Evolutionary conservation across 495 filamentous ascomycete species (phyloP), one percentile per base, ranked within the genome.

Genomic region (Amphirosellinia nigrospora): DNA sequence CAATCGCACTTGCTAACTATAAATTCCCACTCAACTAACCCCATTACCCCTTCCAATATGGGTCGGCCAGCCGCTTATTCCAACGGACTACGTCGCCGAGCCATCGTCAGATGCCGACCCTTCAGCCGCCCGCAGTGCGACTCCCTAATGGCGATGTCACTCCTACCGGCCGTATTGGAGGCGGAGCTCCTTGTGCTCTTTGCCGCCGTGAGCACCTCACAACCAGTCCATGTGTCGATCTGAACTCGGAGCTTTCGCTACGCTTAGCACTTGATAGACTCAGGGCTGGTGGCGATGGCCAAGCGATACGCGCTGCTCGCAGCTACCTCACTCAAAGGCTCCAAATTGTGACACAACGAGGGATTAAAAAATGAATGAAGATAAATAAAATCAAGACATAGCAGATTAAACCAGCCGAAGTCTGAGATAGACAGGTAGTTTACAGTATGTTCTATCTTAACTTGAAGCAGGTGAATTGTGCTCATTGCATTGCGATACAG

Each of bases 161-260:
- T 55, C 56, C 66, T 5, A 60, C 34, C 8, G 66, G 58, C 48
- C 66, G 56, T 21, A 70, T 52, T n/a, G 70, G 48, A 15, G 55
- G 66, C 13, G 68, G 50, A 11, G 66, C 56, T n/a, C 39, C 38
- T 32, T 83, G 82, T 69, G 28, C 79, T 13, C 71, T 83, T 3
- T 84, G 82, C 45, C 67, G 23, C 10, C 70, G 52, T 70, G 38
- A 39, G 45, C 81, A 84, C 66, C 67, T 75, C 4, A 28, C 30
- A 9, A 61, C 38, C 15, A 69, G 70, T 50, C 61, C 71, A 13
- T 84, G 82, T 45, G 70, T 81, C 8, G 75, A 82, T 70, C 73
- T 79, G 53, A 65, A 50, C 53, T 76, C 70, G 0, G 76, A 81
- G 53, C 64, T 75, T 13, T 72, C 70, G 10, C 28, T 84, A 43